Base-by-base conservation (phyloP, 2,329 filamentous ascomycete genomes). In the Penicillium psychrosexuale region DNA sequence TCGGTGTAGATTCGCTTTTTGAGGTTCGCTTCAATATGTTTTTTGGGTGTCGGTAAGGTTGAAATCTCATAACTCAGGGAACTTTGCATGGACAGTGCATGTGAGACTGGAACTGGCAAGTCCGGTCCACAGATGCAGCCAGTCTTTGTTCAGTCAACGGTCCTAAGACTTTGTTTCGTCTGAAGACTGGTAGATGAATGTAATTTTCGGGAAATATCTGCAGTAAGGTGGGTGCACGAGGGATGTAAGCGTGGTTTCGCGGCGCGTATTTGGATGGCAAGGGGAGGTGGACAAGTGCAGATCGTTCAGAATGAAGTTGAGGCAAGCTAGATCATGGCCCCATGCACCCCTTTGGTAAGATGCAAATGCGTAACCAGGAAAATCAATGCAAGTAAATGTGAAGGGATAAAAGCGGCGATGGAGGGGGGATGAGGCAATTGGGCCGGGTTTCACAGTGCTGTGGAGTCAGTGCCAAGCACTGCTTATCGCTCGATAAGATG, bases 401-500 rank as follows among this genome's bases (percentile, higher is more conserved):
- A 53, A 57, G 51, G 53, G 59, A 53, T 46, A 47, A 55, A 56
- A 58, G 47, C 53, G 52, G 58, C 53, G 57, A 62, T 59, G 60
- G 56, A 57, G 55, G 60, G 59, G 47, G 57, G 56, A 61, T 59
- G 62, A 58, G 60, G 61, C 58, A 59, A 59, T 58, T 48, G 56
- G 60, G 56, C 51, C 53, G 49, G 47, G 58, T 61, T 54, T 63
- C 60, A 61, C 56, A 55, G 42, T 55, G 43, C 22, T 60, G 62
- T 58, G 60, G 61, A 62, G 61, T 63, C 56, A 47, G 49, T 51
- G 62, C 60, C 60, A 59, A 64, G 61, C 49, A 43, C 47, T 39
- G 51, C 58, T 65, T 62, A 65, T 65, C 62, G 43, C 15, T 53
- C 51, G 61, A 62, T 64, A 61, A 63, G 61, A 61, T 55, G 57